Conservation (phyloP, 495 filamentous ascomycete genomes). For the Neurospora sp. region DNA sequence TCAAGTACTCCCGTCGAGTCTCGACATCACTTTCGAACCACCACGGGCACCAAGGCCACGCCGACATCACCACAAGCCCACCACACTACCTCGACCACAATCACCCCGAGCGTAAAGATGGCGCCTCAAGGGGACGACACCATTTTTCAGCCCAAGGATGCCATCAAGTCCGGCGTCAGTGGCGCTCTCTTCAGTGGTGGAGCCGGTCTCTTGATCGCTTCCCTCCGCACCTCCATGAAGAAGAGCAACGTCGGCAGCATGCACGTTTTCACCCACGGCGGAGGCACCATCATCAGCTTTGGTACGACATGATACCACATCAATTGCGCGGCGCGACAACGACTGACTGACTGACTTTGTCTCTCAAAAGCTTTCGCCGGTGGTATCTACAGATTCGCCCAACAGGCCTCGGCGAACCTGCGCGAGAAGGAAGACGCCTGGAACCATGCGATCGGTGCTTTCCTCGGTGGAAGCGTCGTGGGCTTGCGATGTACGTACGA, state of each 20-base stretch:
- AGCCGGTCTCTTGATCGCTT: slow-evolving; percentile 60
- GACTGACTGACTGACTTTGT: slow-evolving; percentile 20
- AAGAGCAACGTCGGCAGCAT: slow-evolving; percentile 66
- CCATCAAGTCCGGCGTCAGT: slow-evolving; percentile 54
- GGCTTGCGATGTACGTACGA: slow-evolving; percentile 25
- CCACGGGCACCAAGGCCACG: not conserved
- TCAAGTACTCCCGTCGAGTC: not conserved
- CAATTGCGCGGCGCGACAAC: not conserved
- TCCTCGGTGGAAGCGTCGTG: slow-evolving; percentile 27
- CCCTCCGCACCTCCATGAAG: slow-evolving; percentile 73
- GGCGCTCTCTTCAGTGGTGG: slow-evolving; percentile 53
- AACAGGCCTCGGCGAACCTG: slow-evolving; percentile 32
- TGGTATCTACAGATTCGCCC: slow-evolving; percentile 66
- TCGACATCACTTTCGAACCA: not conserved
- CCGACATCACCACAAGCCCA: slow-evolving; percentile 4
- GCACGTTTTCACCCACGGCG: slow-evolving; percentile 60
- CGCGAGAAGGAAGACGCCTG: slow-evolving; percentile 34
- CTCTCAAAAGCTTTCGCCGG: slow-evolving; percentile 53
- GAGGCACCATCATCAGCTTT: slow-evolving; percentile 26
- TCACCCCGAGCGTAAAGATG: slow-evolving; percentile 31
- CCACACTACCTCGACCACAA: slow-evolving; percentile 18
- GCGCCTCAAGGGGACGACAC: slow-evolving; percentile 26
- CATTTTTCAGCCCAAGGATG: slow-evolving; percentile 68
- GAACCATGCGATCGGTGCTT: slow-evolving; percentile 30
- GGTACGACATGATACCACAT: slow-evolving; percentile 18